These are phyloP conservation scores for Syncephalis fuscata DNA, from an alignment of 371 early-diverging fungal species.

Conservation along the genomic window DNA sequence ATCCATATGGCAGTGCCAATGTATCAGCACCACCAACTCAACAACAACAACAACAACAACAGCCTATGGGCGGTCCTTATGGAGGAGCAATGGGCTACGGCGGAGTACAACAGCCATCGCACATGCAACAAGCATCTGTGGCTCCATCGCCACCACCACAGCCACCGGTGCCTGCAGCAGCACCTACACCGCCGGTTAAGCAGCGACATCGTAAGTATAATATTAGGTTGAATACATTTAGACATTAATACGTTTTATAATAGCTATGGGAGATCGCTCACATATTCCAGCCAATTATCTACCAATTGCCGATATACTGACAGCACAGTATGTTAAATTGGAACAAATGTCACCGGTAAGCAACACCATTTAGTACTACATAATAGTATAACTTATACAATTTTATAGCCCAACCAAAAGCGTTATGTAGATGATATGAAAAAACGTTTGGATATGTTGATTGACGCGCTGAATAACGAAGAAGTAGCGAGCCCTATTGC, in stretches of 20 bases:
- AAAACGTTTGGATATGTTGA: constrained; percentile 41
- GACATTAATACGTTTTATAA: not conserved
- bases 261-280: constrained; percentile 55
- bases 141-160: not conserved
- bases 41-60: constrained; percentile 4
- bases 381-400: not conserved
- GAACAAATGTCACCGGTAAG: constrained; percentile 32
- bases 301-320: constrained; percentile 28
- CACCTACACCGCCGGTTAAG: constrained; percentile 17
- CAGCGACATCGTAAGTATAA: constrained; percentile 20
- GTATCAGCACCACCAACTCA: not conserved
- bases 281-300: constrained; percentile 57
- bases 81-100: constrained; percentile 7
- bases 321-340: constrained; percentile 22
- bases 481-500: constrained; percentile 32
- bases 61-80: constrained; percentile 2
- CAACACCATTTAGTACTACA: not conserved
- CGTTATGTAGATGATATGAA: constrained; percentile 58
- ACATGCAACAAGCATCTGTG: constrained; percentile 5
- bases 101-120: constrained; percentile 5
- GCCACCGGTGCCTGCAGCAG: constrained; percentile 15
- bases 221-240: too few relatives aligned
- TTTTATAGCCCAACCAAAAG: constrained; percentile 36
- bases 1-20: not conserved
- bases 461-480: constrained; percentile 61